Percentiles rank a stretch among this genome's conserved stretches.
These are phyloP conservation scores for Hygrophila difformis DNA, from an alignment of 257 asterid species.

Conservation along the genomic window DNA sequence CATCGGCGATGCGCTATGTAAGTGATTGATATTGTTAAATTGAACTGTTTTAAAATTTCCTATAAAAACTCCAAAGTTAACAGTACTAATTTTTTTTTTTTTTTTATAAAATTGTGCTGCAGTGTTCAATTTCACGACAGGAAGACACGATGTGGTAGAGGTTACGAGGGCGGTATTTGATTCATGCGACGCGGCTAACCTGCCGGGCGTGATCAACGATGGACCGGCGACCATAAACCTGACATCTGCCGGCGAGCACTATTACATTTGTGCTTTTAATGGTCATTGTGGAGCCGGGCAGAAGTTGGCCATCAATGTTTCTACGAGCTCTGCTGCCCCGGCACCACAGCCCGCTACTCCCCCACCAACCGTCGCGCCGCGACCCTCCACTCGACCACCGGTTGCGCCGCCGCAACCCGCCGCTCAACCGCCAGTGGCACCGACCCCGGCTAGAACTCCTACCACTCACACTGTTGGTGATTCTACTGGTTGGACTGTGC, in stretches of 20 bases:
- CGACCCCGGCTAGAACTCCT: slow-evolving; percentile 21
- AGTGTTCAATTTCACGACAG: slow-evolving; percentile 59
- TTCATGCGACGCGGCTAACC: slow-evolving; percentile 40
- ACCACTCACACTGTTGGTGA: no score
- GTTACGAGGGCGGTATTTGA: slow-evolving; percentile 33
- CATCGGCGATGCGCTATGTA: slow-evolving; percentile 57
- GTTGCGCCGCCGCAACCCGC: no score
- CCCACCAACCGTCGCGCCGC: slow-evolving; percentile 12
- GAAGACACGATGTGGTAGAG: slow-evolving; percentile 42
- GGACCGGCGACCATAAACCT: slow-evolving; percentile 53
- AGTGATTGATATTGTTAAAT: neutral
- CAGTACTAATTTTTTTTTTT: no score
- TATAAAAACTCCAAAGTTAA: no score
- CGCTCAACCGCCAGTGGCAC: neutral
- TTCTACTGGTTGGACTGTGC: no score
- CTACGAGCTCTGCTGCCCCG: slow-evolving; percentile 22
- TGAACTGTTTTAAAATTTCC: no score
- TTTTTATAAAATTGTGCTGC: neutral
- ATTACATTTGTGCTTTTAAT: slow-evolving; percentile 40
- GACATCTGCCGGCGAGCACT: slow-evolving; percentile 41
- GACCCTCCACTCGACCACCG: neutral
- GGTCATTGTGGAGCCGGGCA: slow-evolving; percentile 44
- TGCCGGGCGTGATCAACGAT: slow-evolving; percentile 27
- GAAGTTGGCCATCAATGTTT: slow-evolving; percentile 56
- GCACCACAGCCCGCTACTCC: slow-evolving; percentile 20